A percentile compares a stretch with the other conserved stretches of the same genome.
Evolutionary conservation across 139 green algal genomes (phyloP).

Genomic region (Limnomonas spitsbergensis): DNA sequence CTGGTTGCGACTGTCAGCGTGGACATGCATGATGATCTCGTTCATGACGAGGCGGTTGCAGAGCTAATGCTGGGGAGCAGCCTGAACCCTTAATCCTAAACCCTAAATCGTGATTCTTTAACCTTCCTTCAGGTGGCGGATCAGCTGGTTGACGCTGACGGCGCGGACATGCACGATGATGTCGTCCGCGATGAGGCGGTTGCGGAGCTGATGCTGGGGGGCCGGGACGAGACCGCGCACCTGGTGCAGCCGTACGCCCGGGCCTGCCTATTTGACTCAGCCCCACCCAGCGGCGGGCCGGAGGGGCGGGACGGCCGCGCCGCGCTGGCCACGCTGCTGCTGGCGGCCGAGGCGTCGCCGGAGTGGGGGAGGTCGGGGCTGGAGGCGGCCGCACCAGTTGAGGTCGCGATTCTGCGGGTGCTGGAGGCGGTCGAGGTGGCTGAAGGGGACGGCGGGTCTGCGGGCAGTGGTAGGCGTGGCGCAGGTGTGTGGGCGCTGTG

Average conservation of each 20-base stretch:
- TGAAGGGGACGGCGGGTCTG: no score
- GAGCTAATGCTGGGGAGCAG: neutral
- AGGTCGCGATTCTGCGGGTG: neutral
- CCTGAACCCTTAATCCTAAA: slow-evolving; percentile 8
- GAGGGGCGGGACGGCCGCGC: neutral
- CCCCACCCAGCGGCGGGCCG: no score
- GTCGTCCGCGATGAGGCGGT: neutral
- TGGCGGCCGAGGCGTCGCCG: neutral
- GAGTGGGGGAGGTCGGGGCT: neutral
- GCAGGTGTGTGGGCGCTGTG: neutral
- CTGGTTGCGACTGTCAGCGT: neutral
- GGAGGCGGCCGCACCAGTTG: neutral
- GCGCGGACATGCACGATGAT: neutral
- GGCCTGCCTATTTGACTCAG: neutral
- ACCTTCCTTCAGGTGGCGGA: neutral
- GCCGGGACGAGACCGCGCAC: neutral
- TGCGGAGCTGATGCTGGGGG: neutral
- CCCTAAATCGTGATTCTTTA: neutral
- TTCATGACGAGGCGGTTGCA: neutral
- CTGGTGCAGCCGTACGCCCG: neutral
- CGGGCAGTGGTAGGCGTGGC: no score
- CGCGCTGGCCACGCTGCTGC: neutral
- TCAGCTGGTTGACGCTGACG: neutral
- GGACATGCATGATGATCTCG: neutral
- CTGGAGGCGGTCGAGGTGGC: neutral